Evolutionary conservation across 2,329 filamentous ascomycete species (phyloP), one percentile per base, ranked within the genome.

Genomic region (Trematosphaeria pertusa): DNA sequence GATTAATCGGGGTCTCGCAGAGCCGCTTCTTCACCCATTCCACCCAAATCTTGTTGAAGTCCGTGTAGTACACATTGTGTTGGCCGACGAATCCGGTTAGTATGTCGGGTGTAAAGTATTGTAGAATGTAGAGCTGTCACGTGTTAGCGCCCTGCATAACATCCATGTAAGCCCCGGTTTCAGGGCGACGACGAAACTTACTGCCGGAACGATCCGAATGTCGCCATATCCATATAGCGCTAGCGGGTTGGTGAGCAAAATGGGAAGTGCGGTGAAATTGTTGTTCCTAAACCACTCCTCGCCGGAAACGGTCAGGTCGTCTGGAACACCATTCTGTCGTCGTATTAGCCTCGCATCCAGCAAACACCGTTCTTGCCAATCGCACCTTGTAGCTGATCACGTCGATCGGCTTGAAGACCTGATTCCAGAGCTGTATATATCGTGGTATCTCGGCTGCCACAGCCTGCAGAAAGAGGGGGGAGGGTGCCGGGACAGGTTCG

Each of bases 41-140:
- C 7, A 63, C 55, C 31, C 62, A 71, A 40, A 71, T 65, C 45
- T 66, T 66, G 50, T 72, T 61, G 43, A 72, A 72, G 44, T 72
- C 69, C 37, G 64, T 68, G 52, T 70, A 70, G 55, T 71, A 72
- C 7, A 69, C 69, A 18, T 62, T 53, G 45, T 66, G 67, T n/a
- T 62, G 43, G 10, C 69, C 69, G 33, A 70, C 54, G 45, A 71
- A 71, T 11, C 60, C 69, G 10, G 64, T 68, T 7, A 72, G 48
- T n/a, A 72, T 62, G 39, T 72, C 69, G 12, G 69, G 69, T 2
- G 67, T 70, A 20, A 72, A 69, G 59, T 72, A 72, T 46, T 70
- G 62, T 30, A 72, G 52, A 42, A 71, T 64, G 56, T 72, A 72
- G 19, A 72, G 63, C 69, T 72, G 46, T 64, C 55, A 52, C 48